Base-by-base conservation (phyloP, 176 grass and related monocot species). In the Coix lacrymajobi region DNA sequence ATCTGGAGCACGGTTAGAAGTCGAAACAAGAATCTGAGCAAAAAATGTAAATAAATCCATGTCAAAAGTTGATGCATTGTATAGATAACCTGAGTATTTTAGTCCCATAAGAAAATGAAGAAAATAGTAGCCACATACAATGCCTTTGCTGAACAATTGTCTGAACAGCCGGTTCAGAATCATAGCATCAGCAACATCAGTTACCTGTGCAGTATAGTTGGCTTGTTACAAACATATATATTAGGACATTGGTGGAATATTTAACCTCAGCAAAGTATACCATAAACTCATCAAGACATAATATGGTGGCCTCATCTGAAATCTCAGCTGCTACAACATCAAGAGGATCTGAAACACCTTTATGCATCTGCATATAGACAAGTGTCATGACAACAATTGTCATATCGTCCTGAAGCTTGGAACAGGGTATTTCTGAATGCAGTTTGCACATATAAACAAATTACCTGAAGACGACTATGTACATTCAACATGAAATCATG, bases 271-370 rank as follows among this genome's bases (percentile, higher is more conserved):
- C 39, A 63, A 39, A 73, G 78, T 80, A 82, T 89, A 97, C 95
- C 95, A 97, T 97, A 85, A 97, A 97, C 79, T 97, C 94, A 89
- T 97, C 95, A 81, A 98, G 79, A 79, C 96, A 98, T 73, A 98
- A 87, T 83, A 98, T 82, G 81, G 93, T 88, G 61, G 96, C 89
- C 29, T 93, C 96, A 81, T 98, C 92, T 24, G 96, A 95, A 89
- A 98, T 93, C 89, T 98, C 96, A 80, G 89, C 87, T 71, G 96
- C 96, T 77, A 98, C 91, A 22, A 98, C 87, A 68, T 98, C 96
- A 86, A 98, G 96, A 30, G 96, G 96, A 87, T 98, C 96, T 82
- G 89, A 81, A 79, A 95, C 90, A 67, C 96, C 96, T 93, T 91
- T 98, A 89, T 98, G 96, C 96, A 91, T 98, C 96, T 98, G 77